Conservation (phyloP, 2,329 filamentous ascomycete genomes). For the Neurospora sp. region DNA sequence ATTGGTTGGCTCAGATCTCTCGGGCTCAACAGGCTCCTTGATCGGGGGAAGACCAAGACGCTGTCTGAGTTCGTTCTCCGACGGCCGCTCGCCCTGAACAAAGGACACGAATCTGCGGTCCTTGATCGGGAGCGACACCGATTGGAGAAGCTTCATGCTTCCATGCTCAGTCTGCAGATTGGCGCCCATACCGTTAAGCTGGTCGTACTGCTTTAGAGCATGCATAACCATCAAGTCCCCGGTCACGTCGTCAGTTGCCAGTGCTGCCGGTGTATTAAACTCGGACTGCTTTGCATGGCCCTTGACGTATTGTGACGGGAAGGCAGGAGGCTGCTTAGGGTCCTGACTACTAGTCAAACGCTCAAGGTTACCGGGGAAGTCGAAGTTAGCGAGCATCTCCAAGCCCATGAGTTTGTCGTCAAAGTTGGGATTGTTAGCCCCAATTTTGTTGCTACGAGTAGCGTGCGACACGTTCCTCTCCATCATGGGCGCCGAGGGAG, state of each 20-base stretch:
- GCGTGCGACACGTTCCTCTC: conserved; percentile 55
- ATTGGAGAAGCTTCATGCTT: conserved; percentile 45
- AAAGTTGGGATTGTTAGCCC: conserved; percentile 42
- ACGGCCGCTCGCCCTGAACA: conserved; percentile 32
- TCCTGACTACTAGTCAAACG: conserved; percentile 43
- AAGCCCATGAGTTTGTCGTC: conserved; percentile 50
- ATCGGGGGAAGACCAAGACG: conserved; percentile 36
- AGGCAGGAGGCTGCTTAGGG: conserved; percentile 47
- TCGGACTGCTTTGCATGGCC: conserved; percentile 43
- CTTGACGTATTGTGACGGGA: conserved; percentile 49
- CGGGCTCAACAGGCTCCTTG: conserved; percentile 14
- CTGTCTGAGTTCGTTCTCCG: conserved; percentile 40
- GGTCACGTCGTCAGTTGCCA: conserved; percentile 41
- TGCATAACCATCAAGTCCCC: conserved; percentile 50
- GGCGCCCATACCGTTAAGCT: conserved; percentile 40
- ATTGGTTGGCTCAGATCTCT: conserved; percentile 28
- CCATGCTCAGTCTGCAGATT: conserved; percentile 46
- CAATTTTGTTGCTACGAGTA: conserved; percentile 50
- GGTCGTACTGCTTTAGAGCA: conserved; percentile 46
- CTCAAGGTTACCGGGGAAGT: conserved; percentile 48
- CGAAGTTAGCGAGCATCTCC: conserved; percentile 50
- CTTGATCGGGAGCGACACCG: conserved; percentile 38
- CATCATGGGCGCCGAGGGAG: conserved; percentile 44
- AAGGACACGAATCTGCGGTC: conserved; percentile 40
- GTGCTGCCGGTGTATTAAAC: conserved; percentile 43